phyloP scores from a whole-genome alignment of 148 eudicot species.

The Euryodendron excelsum region DNA sequence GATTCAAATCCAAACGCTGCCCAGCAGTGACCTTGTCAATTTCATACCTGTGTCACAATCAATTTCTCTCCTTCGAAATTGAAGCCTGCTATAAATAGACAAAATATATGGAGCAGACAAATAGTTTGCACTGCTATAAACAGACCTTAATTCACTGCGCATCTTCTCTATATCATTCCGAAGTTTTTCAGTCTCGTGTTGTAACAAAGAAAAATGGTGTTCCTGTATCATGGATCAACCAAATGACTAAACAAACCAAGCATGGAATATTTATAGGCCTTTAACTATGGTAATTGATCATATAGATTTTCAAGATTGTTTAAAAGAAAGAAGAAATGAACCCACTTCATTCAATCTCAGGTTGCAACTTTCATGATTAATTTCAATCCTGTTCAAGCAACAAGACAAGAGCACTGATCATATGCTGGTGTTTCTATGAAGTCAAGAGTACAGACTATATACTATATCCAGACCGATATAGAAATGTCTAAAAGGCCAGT shows the following conservation, averaged over 20 bases:
- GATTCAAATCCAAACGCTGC: constrained; percentile 63
- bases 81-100: neutral
- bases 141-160: constrained; percentile 79
- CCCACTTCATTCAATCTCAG: no score
- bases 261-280: no score
- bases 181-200: constrained; percentile 75
- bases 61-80: neutral
- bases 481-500: no score
- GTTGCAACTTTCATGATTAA: neutral
- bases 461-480: no score
- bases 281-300: no score
- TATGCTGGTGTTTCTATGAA: neutral
- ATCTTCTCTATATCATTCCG: no score
- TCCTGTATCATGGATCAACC: constrained; percentile 39
- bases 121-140: neutral
- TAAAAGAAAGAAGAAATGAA: no score
- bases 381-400: neutral
- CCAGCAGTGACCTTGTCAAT: constrained; percentile 68
- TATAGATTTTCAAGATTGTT: no score
- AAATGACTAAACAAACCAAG: neutral
- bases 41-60: constrained; percentile 40
- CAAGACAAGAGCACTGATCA: neutral
- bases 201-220: constrained; percentile 63
- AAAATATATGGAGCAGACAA: no score
- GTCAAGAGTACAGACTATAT: neutral